Evolutionary conservation across 2,329 filamentous ascomycete genomes (phyloP), one percentile per base, ranked within the genome.

Genomic region (Talaromyces sp.): DNA sequence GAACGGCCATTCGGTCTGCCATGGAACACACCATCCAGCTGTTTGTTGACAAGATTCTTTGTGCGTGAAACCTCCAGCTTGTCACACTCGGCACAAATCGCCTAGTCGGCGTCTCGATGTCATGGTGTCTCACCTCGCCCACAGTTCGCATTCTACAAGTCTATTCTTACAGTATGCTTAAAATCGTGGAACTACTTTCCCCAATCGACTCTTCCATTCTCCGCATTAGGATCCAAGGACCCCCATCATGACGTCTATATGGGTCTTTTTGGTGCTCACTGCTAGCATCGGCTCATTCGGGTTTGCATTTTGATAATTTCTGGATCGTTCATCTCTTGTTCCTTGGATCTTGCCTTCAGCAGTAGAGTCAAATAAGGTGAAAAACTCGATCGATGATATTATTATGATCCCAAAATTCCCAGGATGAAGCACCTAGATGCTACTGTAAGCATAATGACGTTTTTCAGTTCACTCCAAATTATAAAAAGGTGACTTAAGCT

Each of bases 161-260:
- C 22, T 16, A 31, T 24, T 27, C 47, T 50, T 16, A 27, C 22
- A 16, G 24, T 27, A 13, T 50, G 13, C 47, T 24, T 47, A 4
- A 7, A 49, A 19, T 22, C 56, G 60, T 56, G 60, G 47, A 27
- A 13, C 37, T 54, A 11, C 27, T 19, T 14, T n/a, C 39, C 27
- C 49, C 27, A 22, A n/a, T 39, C 10, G 13, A n/a, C 61, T 13
- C 11, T 22, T 27, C 9, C 7, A 27, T 56, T 63, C 61, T 63
- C 50, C 50, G 41, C 61, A 57, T 13, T 10, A n/a, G 10, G 11
- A 22, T 37, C 37, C 19, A 14, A 31, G 19, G 16, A 2, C n/a
- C 50, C 19, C 50, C 50, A 57, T 27, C 50, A 63, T 63, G 61
- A 63, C 61, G 61, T 63, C 24, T 57, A 57, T 35, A 57, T n/a